Evolutionary conservation across 2,329 filamentous ascomycete species (phyloP), one percentile per base, ranked within the genome.

Genomic region (Aspergillus sp.): DNA sequence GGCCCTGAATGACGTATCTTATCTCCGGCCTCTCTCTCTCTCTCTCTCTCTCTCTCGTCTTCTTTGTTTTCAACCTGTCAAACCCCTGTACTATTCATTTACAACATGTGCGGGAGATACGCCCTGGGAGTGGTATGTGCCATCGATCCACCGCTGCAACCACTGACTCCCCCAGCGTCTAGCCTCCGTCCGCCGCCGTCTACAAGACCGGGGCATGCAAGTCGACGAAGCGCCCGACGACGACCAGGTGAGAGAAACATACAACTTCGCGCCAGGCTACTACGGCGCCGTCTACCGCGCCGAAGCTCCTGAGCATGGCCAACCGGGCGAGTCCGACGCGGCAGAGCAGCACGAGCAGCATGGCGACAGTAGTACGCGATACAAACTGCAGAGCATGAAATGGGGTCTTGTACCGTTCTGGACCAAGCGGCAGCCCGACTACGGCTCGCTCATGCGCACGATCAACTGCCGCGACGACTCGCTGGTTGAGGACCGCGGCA

Each of bases 391-490:
- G 55, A 71, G 78, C 2, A 96, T 96, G 83, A 89, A 86, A 71
- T 98, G 91, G 91, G 91, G 89, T 0, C 71, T 98, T 5, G 70
- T 96, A 10, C 89, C 91, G 0, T 94, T 81, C 58, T 96, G 89
- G 89, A 93, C 84, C 3, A 93, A 89, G 63, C 72, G 80, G 8
- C 78, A 78, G 32, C 84, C 86, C 0, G 78, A 86, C 51, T 89
- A 91, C 49, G 70, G 74, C 15, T 77, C 78, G 1, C 69, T 86
- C 57, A 71, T 93, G 68, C 85, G 82, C 52, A 94, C 86, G 0
- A 96, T 96, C 59, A 96, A 98, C 61, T 96, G 89, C 56, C 79
- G 89, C 3, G 84, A 89, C 51, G 89, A 96, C 59, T 91, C 85
- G 1, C 66, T 96, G 13, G 68, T 75, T 4, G 74, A 80, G 7